These are phyloP conservation scores for Neofusicoccum cordaticola DNA, from an alignment of 2,329 filamentous ascomycete genomes.

Conservation along the genomic window DNA sequence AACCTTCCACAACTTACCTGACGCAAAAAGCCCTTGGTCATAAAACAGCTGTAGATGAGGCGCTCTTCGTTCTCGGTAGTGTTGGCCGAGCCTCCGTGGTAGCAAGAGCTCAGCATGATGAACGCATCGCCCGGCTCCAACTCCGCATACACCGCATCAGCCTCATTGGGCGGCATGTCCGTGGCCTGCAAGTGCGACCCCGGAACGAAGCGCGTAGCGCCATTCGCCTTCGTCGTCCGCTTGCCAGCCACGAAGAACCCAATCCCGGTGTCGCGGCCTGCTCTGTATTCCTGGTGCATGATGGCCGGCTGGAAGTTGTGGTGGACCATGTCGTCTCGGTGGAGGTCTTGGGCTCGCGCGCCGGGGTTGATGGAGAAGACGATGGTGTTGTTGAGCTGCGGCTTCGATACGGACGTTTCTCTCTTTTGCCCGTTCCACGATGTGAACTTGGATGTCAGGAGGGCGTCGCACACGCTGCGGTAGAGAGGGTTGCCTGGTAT, in stretches of 20 bases:
- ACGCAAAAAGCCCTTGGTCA: slow-evolving; percentile 33
- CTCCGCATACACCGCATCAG: slow-evolving; percentile 23
- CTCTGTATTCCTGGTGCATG: slow-evolving; percentile 16
- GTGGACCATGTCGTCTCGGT: slow-evolving; percentile 31
- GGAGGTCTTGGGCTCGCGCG: slow-evolving; percentile 23
- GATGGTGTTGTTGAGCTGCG: slow-evolving; percentile 28
- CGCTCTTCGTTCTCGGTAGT: slow-evolving; percentile 31
- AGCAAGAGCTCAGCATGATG: slow-evolving; percentile 35
- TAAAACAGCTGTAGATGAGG: slow-evolving; percentile 34
- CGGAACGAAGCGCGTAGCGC: slow-evolving; percentile 39
- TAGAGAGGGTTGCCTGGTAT: not conserved
- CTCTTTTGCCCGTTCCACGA: not conserved
- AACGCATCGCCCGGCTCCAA: slow-evolving; percentile 37
- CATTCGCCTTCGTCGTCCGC: slow-evolving; percentile 31
- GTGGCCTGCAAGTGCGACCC: slow-evolving; percentile 31
- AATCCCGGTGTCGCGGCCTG: slow-evolving; percentile 26
- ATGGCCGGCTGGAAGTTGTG: slow-evolving; percentile 23
- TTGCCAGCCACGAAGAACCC: slow-evolving; percentile 38
- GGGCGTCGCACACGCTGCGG: not conserved
- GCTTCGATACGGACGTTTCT: slow-evolving; percentile 31
- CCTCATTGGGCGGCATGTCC: not conserved
- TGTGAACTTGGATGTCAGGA: not conserved
- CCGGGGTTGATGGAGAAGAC: slow-evolving; percentile 22
- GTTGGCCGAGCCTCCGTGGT: slow-evolving; percentile 37
- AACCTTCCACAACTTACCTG: slow-evolving; percentile 19